Base-by-base conservation (phyloP, 371 early-diverging fungal species). In the Rhizopus delemar region DNA sequence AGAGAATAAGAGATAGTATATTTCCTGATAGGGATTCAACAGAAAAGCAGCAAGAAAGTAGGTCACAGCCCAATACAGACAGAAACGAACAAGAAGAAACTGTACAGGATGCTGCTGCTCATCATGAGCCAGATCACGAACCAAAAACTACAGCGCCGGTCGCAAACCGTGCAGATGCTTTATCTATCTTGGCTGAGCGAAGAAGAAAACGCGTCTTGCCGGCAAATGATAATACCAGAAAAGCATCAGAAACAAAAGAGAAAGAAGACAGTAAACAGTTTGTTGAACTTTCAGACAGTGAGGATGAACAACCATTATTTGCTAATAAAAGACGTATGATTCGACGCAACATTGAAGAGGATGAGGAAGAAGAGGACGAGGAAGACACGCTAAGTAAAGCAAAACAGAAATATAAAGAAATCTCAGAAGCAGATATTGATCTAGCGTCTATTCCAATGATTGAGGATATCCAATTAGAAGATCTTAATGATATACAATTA, bases 231-330 rank as follows among this genome's bases (percentile, higher is more conserved):
- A 3, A n/a, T 43, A 43, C 15, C n/a, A 6, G 3, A 43, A 43
- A 15, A 15, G 15, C 6, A 43, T 6, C 36, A 15, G n/a, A 43
- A 15, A 43, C 15, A 43, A n/a, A 43, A 9, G 6, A 2, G 43
- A 43, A 43, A 43, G 15, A 43, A 43, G 15, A 15, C 6, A 15
- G n/a, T 11, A 11, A 15, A 43, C 12, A 43, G n/a, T 43, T n/a
- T 43, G n/a, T 43, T 43, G 43, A n/a, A 15, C n/a, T 43, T n/a
- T 43, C 43, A n/a, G 43, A 43, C 6, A 43, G 43, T n/a, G 43
- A 43, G 6, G 43, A 43, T n/a, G 43, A 48, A 48, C 22, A 48
- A 15, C 48, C 48, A 3, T 5, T 15, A 9, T 29, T 29, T 48
- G 29, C 29, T 48, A 9, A 29, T 29, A 48, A 29, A 22, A 16